A percentile compares a stretch with the other conserved stretches of the same genome.
phyloP scores from a whole-genome alignment of 176 grass and related monocot genomes.

The Eremochloa ophiuroides region DNA sequence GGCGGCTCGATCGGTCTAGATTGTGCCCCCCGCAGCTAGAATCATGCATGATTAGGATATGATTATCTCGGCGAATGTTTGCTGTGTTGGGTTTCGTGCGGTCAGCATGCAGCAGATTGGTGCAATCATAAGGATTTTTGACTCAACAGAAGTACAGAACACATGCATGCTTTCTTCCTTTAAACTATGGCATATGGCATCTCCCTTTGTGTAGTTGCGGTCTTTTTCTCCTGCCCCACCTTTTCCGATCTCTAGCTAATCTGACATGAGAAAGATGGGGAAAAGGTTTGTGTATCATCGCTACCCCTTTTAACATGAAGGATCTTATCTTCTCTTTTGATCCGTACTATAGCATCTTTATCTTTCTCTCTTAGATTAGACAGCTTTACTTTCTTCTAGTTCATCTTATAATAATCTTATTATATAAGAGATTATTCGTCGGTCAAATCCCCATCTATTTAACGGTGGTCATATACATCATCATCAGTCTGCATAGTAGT shows the following conservation, averaged over 20 bases:
- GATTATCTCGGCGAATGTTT: slow-evolving; percentile 13
- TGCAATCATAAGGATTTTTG: slow-evolving; percentile 37
- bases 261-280: slow-evolving; percentile 12
- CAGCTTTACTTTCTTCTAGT: neutral
- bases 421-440: slow-evolving; percentile 3
- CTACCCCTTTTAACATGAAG: neutral
- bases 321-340: slow-evolving; percentile 16
- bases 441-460: neutral
- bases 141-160: slow-evolving; percentile 1
- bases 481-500: neutral
- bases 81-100: slow-evolving; percentile 26
- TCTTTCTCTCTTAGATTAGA: neutral
- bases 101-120: slow-evolving; percentile 43
- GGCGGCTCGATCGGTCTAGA: neutral
- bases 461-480: neutral
- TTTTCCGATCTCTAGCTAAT: slow-evolving; percentile 20
- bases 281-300: neutral
- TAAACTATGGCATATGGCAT: slow-evolving; percentile 22
- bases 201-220: neutral
- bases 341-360: neutral
- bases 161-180: slow-evolving; percentile 9
- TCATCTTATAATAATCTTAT: neutral
- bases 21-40: neutral
- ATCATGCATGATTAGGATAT: slow-evolving; percentile 35
- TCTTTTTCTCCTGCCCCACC: neutral